Conservation (phyloP, 306 rosid genomes). For the Quercus glauca region DNA sequence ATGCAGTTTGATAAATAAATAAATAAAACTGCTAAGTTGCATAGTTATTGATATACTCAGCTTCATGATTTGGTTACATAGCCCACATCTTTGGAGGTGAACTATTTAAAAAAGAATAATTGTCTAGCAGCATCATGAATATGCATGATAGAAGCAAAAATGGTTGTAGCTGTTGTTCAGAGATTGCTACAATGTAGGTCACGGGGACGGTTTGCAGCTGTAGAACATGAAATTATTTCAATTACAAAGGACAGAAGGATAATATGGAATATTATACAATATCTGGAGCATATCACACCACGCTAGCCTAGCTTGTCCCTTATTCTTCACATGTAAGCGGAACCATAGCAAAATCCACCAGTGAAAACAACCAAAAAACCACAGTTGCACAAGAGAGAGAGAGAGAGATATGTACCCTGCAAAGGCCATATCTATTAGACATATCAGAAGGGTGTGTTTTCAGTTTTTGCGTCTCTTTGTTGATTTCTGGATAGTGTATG, state of each 20-base stretch:
- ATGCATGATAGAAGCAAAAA: too few relatives aligned
- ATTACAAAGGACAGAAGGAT: not conserved
- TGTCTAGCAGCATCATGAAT: too few relatives aligned
- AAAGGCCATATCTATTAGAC: conserved; percentile 23
- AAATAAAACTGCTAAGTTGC: too few relatives aligned
- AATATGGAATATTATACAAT: not conserved
- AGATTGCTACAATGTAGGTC: conserved; percentile 4
- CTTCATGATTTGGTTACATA: too few relatives aligned
- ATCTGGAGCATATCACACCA: conserved; percentile 19
- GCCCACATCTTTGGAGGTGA: too few relatives aligned
- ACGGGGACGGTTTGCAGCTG: conserved; percentile 12
- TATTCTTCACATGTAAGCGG: conserved; percentile 32
- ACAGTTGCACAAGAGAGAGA: conserved; percentile 3
- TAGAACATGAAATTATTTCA: conserved; percentile 21
- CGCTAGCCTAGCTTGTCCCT: conserved; percentile 30
- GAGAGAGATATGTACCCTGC: not conserved
- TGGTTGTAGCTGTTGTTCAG: too few relatives aligned
- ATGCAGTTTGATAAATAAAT: too few relatives aligned
- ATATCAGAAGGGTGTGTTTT: conserved; percentile 28
- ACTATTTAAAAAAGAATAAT: too few relatives aligned
- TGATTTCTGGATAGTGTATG: conserved; percentile 25
- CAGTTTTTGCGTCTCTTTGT: conserved; percentile 20
- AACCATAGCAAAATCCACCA: not conserved
- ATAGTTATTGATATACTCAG: too few relatives aligned
- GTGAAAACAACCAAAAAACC: conserved; percentile 3